Base-by-base conservation (phyloP, 176 grass and related monocot genomes). In the Eleusine coracana region DNA sequence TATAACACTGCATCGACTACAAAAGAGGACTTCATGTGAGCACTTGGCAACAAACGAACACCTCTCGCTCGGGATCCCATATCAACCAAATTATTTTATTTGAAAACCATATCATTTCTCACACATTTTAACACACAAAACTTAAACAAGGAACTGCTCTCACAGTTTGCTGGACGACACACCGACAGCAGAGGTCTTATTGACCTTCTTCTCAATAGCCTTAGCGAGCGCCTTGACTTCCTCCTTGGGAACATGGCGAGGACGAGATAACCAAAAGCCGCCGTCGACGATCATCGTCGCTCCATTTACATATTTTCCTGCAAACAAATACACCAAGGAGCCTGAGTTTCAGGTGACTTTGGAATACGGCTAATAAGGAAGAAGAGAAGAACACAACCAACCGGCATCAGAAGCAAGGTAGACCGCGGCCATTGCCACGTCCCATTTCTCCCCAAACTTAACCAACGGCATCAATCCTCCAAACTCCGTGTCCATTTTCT, bases 371-470 rank as follows among this genome's bases (percentile, higher is more conserved):
- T 16, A 41, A 18, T 9, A 4, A 2, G 31, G 31, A 46, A 66
- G 58, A 5, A 21, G 6, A 15, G n/a, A 78, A 78, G 36, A 75
- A 46, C 21, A 41, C 0, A 44, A 27, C 80, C 12, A 17, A 89
- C 96, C 92, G 85, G 92, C 92, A 82, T 98, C 85, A 72, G 89
- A 95, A 86, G 96, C 90, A 80, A 98, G 91, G 76, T 95, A 98
- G 12, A 98, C 63, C 10, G 91, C 89, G 0, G 91, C 96, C 92
- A 95, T 98, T 60, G 96, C 96, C 59, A 98, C 93, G 70, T 98
- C 92, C 80, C 85, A 82, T 86, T 85, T 98, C 76, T 95, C 87
- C 20, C 92, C 96, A 34, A 91, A 44, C 71, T 95, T 98, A 73
- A 61, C 91, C 81, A 91, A 75, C 65, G 90, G 96, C 85, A 74